phyloP scores from a whole-genome alignment of 257 asterid species.

The Nemophila menziesii region DNA sequence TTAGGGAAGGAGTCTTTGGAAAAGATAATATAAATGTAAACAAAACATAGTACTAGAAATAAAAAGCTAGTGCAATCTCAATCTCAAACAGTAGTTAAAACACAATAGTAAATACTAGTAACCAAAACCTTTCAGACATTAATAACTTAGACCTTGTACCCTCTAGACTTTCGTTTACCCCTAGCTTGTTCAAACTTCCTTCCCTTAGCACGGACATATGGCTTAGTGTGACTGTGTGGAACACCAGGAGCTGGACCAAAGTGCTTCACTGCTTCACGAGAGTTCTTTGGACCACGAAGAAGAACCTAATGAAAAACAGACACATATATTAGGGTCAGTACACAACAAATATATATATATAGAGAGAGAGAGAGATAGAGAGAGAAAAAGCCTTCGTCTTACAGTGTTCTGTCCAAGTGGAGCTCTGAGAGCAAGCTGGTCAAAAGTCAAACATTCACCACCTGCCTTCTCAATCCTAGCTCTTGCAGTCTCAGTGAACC shows the following conservation, averaged over 20 bases:
- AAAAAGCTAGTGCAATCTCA: constrained; percentile 5
- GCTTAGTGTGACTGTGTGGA: constrained; percentile 95
- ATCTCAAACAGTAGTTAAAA: constrained; percentile 2
- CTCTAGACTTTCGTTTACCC: constrained; percentile 77
- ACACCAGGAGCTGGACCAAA: constrained; percentile 99
- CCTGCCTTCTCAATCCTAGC: constrained; percentile 96
- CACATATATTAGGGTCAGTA: not conserved
- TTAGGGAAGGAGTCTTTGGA: no score
- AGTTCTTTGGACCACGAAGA: constrained; percentile 69
- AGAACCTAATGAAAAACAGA: constrained; percentile 51
- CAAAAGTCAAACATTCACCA: constrained; percentile 86
- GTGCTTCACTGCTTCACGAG: constrained; percentile 95
- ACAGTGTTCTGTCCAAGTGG: constrained; percentile 98
- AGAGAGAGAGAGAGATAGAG: not conserved
- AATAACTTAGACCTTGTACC: constrained; percentile 49
- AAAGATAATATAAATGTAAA: not conserved
- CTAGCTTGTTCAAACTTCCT: constrained; percentile 87
- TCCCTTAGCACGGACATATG: constrained; percentile 84
- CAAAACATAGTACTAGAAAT: constrained; percentile 6
- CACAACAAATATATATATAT: not conserved
- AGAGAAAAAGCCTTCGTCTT: not conserved
- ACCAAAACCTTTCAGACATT: constrained; percentile 4
- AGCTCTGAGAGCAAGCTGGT: constrained; percentile 87
- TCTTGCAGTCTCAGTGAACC: constrained; percentile 81
- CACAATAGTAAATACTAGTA: constrained; percentile 1